Base-by-base conservation (phyloP, 208 protist species). In the Leishmania braziliensis region DNA sequence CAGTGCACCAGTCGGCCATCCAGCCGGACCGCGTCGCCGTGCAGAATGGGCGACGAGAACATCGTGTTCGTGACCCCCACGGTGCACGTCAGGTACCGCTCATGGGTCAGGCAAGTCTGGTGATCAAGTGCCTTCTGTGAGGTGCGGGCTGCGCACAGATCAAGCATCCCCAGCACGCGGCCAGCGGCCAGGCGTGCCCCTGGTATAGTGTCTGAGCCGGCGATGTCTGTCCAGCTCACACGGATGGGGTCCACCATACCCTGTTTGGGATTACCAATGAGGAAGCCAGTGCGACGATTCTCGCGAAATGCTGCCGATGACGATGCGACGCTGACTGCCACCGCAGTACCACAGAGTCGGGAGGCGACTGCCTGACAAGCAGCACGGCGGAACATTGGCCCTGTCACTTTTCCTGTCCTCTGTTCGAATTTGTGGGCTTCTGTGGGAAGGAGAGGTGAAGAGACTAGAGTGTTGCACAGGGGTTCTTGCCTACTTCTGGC, bases 11-110 rank as follows among this genome's bases (percentile, higher is more conserved):
- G 54, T 26, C 91, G 86, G 5, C 91, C 91, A 56, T 97, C 88
- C 77, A 98, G 84, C 9, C 92, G 89, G 39, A 98, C 84, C 26
- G 91, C 88, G 68, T 98, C 95, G 23, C 95, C 95, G 75, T 97
- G 91, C 36, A 97, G 87, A 46, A 97, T 93, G 23, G 95, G 93
- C 50, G 82, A 93, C 6, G 80, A 85, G 81, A 98, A 97, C 12
- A 87, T 73, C n/a, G 93, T 97, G 76, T 92, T 91, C 18, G 90
- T 95, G 23, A 98, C 93, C 2, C 90, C 93, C 0, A 98, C 93
- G 9, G 95, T 98, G 81, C 90, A 94, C 0, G 83, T 87, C n/a
- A 88, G 84, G 62, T 91, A 88, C 29, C 75, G 62, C 69, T 83
- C 80, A 58, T 75, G 78, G 5, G 78, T 88, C 2, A 60, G 63